Evolutionary conservation across 2,329 filamentous ascomycete species (phyloP).

Genomic region (Aspergillus tanneri): DNA sequence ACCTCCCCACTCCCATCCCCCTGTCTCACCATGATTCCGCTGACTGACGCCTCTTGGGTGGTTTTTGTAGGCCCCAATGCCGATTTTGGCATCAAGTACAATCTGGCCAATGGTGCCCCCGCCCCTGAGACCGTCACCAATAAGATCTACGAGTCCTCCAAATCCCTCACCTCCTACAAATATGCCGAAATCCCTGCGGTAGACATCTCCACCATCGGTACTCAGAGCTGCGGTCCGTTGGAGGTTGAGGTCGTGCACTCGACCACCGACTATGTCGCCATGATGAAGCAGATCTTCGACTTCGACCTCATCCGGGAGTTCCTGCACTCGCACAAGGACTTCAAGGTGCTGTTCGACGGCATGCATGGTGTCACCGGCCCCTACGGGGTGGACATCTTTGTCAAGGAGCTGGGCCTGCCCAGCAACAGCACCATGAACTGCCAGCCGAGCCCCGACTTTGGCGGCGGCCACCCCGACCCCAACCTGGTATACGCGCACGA

Average conservation of each 20-base stretch:
- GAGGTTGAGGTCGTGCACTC: slow-evolving; percentile 97
- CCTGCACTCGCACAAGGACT: slow-evolving; percentile 80
- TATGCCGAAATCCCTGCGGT: slow-evolving; percentile 82
- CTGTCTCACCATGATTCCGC: no score
- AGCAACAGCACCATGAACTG: slow-evolving; percentile 84
- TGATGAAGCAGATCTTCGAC: slow-evolving; percentile 99
- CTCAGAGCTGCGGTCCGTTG: slow-evolving; percentile 76
- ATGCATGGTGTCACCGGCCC: slow-evolving; percentile 93
- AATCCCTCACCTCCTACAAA: slow-evolving; percentile 88
- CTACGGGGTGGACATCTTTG: slow-evolving; percentile 92
- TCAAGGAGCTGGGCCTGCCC: slow-evolving; percentile 83
- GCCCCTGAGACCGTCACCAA: slow-evolving; percentile 96
- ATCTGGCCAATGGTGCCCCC: slow-evolving; percentile 91
- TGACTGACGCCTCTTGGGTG: no score
- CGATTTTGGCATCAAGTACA: slow-evolving; percentile 99
- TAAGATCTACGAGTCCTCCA: slow-evolving; percentile 93
- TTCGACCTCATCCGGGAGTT: slow-evolving; percentile 95
- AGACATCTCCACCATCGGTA: slow-evolving; percentile 79
- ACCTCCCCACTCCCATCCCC: no score
- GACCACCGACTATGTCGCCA: slow-evolving; percentile 83
- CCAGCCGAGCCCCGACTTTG: slow-evolving; percentile 88
- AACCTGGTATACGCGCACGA: slow-evolving; percentile 97
- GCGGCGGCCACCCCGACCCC: slow-evolving; percentile 94
- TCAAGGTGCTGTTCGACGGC: slow-evolving; percentile 95
- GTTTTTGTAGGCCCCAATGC: slow-evolving; percentile 69